Evolutionary conservation across 176 grass and related monocot genomes (phyloP).

Genomic region (Melocanna baccifera): DNA sequence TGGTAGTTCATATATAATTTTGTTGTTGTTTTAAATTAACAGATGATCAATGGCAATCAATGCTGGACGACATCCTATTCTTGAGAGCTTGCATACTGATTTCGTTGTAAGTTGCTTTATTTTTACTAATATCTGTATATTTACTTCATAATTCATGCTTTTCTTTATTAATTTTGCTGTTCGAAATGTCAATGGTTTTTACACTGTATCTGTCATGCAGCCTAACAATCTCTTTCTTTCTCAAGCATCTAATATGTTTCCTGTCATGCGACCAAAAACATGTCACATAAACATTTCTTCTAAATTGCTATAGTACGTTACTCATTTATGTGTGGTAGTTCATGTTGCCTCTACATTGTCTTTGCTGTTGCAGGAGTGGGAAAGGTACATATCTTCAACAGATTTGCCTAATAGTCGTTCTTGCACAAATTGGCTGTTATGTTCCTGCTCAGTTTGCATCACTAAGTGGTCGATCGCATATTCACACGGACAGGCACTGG

Average conservation of each 20-base stretch:
- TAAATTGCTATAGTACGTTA: conserved; percentile 9
- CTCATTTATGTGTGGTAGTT: conserved; percentile 32
- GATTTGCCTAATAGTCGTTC: conserved; percentile 90
- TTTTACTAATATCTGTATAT: conserved; percentile 19
- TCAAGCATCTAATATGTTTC: conserved; percentile 97
- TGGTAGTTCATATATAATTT: conserved; percentile 8
- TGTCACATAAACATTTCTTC: conserved; percentile 41
- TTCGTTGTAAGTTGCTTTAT: conserved; percentile 59
- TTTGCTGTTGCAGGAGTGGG: conserved; percentile 74
- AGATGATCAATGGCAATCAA: conserved; percentile 95
- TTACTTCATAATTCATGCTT: conserved; percentile 21
- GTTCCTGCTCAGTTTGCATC: conserved; percentile 96
- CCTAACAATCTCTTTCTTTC: conserved; percentile 91
- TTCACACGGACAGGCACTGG: conserved; percentile 88
- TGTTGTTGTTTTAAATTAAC: conserved; percentile 25
- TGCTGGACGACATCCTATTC: conserved; percentile 88
- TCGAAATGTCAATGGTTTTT: conserved; percentile 13
- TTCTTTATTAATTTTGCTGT: conserved; percentile 25
- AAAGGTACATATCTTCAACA: conserved; percentile 99
- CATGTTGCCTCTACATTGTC: conserved; percentile 15
- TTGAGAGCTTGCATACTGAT: conserved; percentile 77
- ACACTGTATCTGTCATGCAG: conserved; percentile 43
- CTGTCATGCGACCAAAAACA: conserved; percentile 98
- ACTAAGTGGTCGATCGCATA: conserved; percentile 70
- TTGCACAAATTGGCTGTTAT: conserved; percentile 94